Conservation (phyloP, 2,329 filamentous ascomycete species). For the Colletotrichum viniferum region DNA sequence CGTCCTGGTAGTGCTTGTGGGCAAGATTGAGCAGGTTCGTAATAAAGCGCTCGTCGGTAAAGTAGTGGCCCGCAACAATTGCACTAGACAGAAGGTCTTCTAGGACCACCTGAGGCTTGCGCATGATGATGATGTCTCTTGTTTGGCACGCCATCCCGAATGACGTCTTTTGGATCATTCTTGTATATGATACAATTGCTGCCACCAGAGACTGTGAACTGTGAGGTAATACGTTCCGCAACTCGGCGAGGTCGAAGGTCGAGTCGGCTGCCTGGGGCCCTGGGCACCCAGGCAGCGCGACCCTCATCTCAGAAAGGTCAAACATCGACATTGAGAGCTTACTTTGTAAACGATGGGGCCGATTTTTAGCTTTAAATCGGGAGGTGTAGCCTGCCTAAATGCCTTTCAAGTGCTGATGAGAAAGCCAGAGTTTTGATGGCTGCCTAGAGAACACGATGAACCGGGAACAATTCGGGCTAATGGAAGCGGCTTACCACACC, state of each 20-base stretch:
- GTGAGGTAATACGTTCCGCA: background rate
- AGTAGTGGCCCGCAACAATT: background rate
- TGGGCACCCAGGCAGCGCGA: background rate
- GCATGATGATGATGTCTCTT: background rate
- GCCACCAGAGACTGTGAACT: background rate
- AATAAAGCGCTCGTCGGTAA: background rate
- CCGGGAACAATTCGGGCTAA: background rate
- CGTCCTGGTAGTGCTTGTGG: background rate
- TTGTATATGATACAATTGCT: background rate
- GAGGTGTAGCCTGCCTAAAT: background rate
- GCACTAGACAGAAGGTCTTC: background rate
- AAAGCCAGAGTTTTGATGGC: background rate
- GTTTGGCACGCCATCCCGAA: background rate
- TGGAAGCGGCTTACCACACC: background rate
- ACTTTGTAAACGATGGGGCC: background rate
- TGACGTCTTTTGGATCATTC: background rate
- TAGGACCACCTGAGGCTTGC: background rate
- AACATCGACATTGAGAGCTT: background rate
- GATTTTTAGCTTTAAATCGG: fast-evolving
- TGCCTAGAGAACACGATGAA: background rate
- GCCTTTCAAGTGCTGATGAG: background rate
- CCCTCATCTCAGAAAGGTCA: background rate
- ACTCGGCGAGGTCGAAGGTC: background rate
- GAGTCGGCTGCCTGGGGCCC: background rate
- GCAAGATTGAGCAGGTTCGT: background rate